Evolutionary conservation across 2,329 filamentous ascomycete species (phyloP).

Genomic region (Tolypocladium ophioglossoides): DNA sequence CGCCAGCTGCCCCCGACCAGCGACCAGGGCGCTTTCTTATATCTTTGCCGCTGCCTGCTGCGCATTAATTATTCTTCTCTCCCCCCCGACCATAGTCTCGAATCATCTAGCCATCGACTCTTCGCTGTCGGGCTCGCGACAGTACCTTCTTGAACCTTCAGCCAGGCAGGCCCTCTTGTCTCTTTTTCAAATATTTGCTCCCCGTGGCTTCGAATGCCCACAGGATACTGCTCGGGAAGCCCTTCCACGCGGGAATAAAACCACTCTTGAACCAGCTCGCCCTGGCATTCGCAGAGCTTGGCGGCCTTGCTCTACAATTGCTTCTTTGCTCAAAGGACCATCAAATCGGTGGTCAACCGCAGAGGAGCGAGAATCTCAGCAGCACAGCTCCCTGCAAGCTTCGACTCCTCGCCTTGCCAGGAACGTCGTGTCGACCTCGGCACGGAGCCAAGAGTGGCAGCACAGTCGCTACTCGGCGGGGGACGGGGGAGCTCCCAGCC

Average conservation of each 20-base stretch:
- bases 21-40: conserved; percentile 1
- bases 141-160: not conserved
- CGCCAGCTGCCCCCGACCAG: conserved; percentile 24
- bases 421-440: not conserved
- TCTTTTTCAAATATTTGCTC: not conserved
- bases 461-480: not conserved
- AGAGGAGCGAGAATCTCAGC: not conserved
- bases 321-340: not conserved
- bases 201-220: not conserved
- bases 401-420: not conserved
- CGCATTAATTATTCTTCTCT: not conserved
- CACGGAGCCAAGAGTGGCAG: not conserved
- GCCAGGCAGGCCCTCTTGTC: not conserved
- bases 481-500: conserved; percentile 4
- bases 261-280: not conserved
- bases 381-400: not conserved
- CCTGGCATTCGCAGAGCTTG: not conserved
- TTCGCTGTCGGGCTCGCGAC: not conserved
- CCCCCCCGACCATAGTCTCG: not conserved
- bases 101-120: not conserved
- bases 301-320: not conserved
- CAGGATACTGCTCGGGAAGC: not conserved
- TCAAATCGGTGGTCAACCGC: not conserved
- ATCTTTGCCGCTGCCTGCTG: not conserved
- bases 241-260: not conserved